Percentiles rank a stretch among this genome's conserved stretches.
Evolutionary conservation across 345 rosid species (phyloP).

Genomic region (Brassica nigra): DNA sequence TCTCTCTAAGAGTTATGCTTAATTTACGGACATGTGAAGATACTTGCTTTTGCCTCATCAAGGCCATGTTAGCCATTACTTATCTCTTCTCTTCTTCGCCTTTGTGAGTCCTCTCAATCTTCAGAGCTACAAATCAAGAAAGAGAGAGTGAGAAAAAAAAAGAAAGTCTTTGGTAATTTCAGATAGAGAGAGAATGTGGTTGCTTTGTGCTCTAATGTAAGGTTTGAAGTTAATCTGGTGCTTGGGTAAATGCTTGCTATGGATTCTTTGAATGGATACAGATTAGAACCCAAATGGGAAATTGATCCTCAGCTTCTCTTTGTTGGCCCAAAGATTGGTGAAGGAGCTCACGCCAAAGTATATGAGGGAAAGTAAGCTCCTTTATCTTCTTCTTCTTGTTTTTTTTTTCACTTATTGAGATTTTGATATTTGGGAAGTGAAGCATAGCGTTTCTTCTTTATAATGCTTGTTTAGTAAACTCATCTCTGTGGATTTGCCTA

Average conservation of each 20-base stretch:
- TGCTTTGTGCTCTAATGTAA: slow-evolving; percentile 27
- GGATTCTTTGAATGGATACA: slow-evolving; percentile 75
- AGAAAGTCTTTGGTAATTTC: slow-evolving; percentile 10
- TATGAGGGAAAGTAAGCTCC: slow-evolving; percentile 93
- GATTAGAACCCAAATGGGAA: slow-evolving; percentile 75
- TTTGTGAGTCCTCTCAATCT: slow-evolving; percentile 27
- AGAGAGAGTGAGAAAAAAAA: not conserved
- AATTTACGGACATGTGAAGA: slow-evolving; percentile 46
- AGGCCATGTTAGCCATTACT: slow-evolving; percentile 46
- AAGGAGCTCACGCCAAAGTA: slow-evolving; percentile 98
- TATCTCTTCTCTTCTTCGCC: slow-evolving; percentile 46
- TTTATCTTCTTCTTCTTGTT: slow-evolving; percentile 18
- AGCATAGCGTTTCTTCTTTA: not conserved
- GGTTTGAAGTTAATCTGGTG: slow-evolving; percentile 30
- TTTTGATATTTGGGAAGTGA: slow-evolving; percentile 15
- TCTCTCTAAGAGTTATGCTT: slow-evolving; percentile 35
- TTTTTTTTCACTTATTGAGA: not conserved
- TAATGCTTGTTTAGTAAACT: not conserved
- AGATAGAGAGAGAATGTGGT: slow-evolving; percentile 33
- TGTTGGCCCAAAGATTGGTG: slow-evolving; percentile 97
- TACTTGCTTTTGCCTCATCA: slow-evolving; percentile 48
- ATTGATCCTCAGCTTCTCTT: slow-evolving; percentile 89
- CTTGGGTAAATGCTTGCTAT: slow-evolving; percentile 40
- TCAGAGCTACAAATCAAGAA: slow-evolving; percentile 29
- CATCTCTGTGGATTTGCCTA: slow-evolving; percentile 6